Evolutionary conservation across 306 rosid genomes (phyloP), one percentile per base, ranked within the genome.

Genomic region (Vicia faba): DNA sequence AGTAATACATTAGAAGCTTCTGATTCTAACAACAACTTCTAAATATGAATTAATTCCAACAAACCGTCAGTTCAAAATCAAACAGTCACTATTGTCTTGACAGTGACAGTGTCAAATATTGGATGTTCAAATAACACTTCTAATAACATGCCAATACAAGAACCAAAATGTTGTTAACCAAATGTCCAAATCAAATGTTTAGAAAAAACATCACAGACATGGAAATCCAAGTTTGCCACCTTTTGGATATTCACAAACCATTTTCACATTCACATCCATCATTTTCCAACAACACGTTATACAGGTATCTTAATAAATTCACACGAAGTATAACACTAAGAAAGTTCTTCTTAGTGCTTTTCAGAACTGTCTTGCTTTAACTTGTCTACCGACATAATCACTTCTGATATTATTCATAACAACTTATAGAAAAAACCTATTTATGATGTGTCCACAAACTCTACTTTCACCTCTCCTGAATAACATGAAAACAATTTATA

Each of bases 191-290:
- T 13, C 16, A 49, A 69, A 68, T 11, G 4, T 14, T 61, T 19
- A 29, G 16, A n/a, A n/a, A n/a, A n/a, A n/a, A n/a, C n/a, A n/a
- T n/a, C n/a, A n/a, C n/a, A n/a, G n/a, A n/a, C n/a, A n/a, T 44
- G 12, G 12, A 62, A 62, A 56, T 54, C 61, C 71, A 75, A 61
- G 26, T 25, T 48, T 4, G 58, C 45, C 56, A 66, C 59, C 44
- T 36, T 54, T 54, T 31, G 68, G 57, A 59, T 19, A 35, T 26
- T 66, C 78, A 71, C 64, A 41, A n/a, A 19, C 50, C 50, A 38
- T 61, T 38, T 61, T 11, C 66, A 61, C 12, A 43, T 28, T 59
- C 44, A 41, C 12, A 50, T 40, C 61, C 40, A 40, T 18, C 19
- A 19, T 13, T 28, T 14, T 7, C 29, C 48, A 68, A 45, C 8